phyloP scores from a whole-genome alignment of 805 yeast genomes.

The Yarrowia keelungensis region DNA sequence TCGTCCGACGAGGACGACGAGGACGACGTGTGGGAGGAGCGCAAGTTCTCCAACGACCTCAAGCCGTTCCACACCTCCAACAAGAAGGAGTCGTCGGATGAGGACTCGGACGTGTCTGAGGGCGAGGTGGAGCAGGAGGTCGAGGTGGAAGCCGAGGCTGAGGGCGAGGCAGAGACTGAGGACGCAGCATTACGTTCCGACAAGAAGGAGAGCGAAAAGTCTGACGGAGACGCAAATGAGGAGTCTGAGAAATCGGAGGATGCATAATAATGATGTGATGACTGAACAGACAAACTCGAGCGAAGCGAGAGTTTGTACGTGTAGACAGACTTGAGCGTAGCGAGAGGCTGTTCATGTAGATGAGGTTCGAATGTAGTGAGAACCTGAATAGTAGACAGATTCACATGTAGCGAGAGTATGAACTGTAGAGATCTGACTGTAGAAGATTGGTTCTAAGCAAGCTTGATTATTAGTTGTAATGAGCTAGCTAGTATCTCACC shows the following conservation, averaged over 20 bases:
- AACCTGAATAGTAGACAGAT: too few relatives aligned
- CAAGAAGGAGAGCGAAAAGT: conserved; percentile 14
- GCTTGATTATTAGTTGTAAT: too few relatives aligned
- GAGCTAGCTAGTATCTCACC: too few relatives aligned
- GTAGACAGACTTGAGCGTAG: too few relatives aligned
- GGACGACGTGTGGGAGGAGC: conserved; percentile 40
- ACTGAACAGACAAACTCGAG: too few relatives aligned
- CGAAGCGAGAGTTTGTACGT: too few relatives aligned
- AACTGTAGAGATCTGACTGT: too few relatives aligned
- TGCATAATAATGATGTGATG: conserved; percentile 35
- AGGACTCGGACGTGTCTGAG: conserved; percentile 32
- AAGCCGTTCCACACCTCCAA: conserved; percentile 31
- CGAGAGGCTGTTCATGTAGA: too few relatives aligned
- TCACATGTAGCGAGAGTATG: too few relatives aligned
- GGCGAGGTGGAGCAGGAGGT: conserved; percentile 21
- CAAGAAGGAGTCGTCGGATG: conserved; percentile 30
- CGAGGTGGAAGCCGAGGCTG: conserved; percentile 1
- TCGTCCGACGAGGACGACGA: conserved; percentile 42
- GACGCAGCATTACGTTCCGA: conserved; percentile 1
- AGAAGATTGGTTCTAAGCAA: too few relatives aligned
- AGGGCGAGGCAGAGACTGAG: background rate
- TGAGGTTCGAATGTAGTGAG: too few relatives aligned
- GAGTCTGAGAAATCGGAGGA: conserved; percentile 33
- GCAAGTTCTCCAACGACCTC: conserved; percentile 37
- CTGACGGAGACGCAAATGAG: conserved; percentile 18